Evolutionary conservation across 1,284 basidiomycete species (phyloP).

Genomic region (Boletus semigastroideus): DNA sequence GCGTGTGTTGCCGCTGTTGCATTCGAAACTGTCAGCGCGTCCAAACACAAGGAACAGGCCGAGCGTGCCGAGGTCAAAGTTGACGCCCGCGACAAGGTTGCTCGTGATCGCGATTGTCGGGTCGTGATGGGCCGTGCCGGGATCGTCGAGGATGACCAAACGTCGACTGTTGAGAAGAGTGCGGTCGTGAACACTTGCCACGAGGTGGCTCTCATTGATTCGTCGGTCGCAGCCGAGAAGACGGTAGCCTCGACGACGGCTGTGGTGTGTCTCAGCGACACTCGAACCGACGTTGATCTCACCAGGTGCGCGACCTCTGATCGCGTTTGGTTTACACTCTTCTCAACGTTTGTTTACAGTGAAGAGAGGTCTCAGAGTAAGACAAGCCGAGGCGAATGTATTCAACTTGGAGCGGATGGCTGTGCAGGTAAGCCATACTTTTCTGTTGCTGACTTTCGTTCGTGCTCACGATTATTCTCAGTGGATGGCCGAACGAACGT

Average conservation of each 20-base stretch:
- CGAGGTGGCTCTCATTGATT: background rate
- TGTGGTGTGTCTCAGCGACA: background rate
- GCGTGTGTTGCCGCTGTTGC: conserved; percentile 13
- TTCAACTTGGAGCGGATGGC: background rate
- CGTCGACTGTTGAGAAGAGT: background rate
- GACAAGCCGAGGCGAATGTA: background rate
- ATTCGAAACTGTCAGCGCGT: conserved; percentile 9
- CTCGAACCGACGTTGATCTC: background rate
- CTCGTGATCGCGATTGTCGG: background rate
- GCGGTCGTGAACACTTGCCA: background rate
- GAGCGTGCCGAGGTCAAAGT: background rate
- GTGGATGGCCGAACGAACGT: background rate
- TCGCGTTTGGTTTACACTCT: background rate
- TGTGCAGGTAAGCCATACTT: background rate
- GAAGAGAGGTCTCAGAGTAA: background rate
- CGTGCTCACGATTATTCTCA: background rate
- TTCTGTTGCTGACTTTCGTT: background rate
- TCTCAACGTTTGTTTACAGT: background rate
- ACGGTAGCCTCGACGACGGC: background rate
- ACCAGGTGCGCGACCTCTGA: background rate
- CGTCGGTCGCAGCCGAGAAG: background rate
- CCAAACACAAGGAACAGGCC: conserved; percentile 3
- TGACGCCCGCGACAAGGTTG: background rate
- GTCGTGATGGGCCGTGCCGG: background rate
- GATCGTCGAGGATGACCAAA: background rate